Percentiles rank a stretch among this genome's conserved stretches.
These are phyloP conservation scores for Magnaporthiopsis incrustans DNA, from an alignment of 2,329 filamentous ascomycete species.

Conservation along the genomic window DNA sequence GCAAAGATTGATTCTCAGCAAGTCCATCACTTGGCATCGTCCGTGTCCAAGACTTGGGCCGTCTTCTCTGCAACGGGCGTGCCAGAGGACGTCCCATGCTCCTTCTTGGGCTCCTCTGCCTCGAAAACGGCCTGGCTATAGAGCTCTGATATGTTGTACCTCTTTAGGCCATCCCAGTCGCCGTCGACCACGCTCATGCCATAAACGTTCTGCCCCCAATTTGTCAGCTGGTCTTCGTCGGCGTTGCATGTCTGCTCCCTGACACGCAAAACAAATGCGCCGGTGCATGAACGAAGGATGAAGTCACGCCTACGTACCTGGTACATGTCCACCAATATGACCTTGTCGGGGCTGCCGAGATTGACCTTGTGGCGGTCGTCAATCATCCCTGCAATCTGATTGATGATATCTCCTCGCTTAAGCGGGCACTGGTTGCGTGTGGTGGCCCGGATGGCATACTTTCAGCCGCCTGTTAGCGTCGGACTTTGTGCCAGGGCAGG, in stretches of 20 bases:
- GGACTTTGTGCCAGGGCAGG: slow-evolving; percentile 8
- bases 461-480: slow-evolving; percentile 1
- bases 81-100: not conserved
- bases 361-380: slow-evolving; percentile 66
- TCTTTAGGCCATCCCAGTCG: slow-evolving; percentile 66
- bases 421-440: slow-evolving; percentile 66
- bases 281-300: not conserved
- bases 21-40: not conserved
- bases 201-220: slow-evolving; percentile 51
- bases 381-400: slow-evolving; percentile 58
- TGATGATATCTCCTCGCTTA: slow-evolving; percentile 61
- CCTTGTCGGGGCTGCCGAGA: slow-evolving; percentile 67
- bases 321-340: slow-evolving; percentile 73
- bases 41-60: not conserved
- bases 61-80: not conserved
- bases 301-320: slow-evolving; percentile 51
- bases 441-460: slow-evolving; percentile 77
- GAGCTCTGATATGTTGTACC: slow-evolving; percentile 71
- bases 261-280: slow-evolving; percentile 9
- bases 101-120: not conserved
- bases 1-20: not conserved
- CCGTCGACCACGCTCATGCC: slow-evolving; percentile 72
- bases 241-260: slow-evolving; percentile 10
- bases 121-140: slow-evolving; percentile 33
- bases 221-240: not conserved